phyloP scores from a whole-genome alignment of 805 yeast genomes.

The Metschnikowia amazonensis region DNA sequence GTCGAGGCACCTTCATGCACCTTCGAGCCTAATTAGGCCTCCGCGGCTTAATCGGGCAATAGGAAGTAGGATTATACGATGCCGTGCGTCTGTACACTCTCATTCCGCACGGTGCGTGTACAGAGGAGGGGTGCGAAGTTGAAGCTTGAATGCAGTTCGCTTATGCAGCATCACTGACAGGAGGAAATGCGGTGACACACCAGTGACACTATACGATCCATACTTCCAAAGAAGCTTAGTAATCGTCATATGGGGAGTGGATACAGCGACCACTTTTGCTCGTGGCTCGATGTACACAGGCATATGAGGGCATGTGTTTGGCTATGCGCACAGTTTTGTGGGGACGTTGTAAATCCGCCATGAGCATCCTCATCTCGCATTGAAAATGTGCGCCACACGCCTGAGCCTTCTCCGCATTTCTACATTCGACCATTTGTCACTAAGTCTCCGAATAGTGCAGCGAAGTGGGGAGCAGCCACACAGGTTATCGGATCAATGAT shows the following conservation, averaged over 20 bases:
- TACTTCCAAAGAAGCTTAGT: too few relatives aligned
- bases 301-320: not conserved
- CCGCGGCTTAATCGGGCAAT: slow-evolving; percentile 7
- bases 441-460: slow-evolving; percentile 2
- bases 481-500: not conserved
- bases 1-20: not conserved
- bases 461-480: slow-evolving; percentile 2
- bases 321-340: not conserved
- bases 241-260: too few relatives aligned
- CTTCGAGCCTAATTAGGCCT: slow-evolving; percentile 7
- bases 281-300: not conserved
- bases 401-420: slow-evolving; percentile 6
- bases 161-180: not conserved
- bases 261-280: not conserved
- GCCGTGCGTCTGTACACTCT: not conserved
- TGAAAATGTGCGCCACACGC: not conserved
- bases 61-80: not conserved
- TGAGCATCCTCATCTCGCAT: not conserved
- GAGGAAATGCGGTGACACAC: not conserved
- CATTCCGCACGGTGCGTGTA: slow-evolving; percentile 8
- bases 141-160: not conserved
- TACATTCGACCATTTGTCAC: not conserved
- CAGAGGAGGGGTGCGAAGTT: slow-evolving; percentile 6
- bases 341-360: slow-evolving; percentile 5
- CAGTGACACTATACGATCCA: too few relatives aligned